phyloP scores from a whole-genome alignment of 805 yeast species.

The Saturnispora hagleri region DNA sequence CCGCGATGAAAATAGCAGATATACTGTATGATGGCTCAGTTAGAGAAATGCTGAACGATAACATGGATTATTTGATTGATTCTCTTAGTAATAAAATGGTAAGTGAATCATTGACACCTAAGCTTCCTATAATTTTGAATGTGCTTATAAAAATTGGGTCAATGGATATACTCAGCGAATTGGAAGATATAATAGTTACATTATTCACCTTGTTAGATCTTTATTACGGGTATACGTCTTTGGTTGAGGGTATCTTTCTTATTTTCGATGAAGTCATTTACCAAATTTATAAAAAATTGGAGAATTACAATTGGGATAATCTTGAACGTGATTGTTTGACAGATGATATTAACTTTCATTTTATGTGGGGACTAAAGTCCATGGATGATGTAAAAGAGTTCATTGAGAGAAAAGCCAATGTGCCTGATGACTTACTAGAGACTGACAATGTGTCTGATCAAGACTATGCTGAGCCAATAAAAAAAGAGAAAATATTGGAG shows the following conservation, averaged over 20 bases:
- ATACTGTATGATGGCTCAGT: constrained; percentile 50
- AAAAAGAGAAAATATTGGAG: constrained; percentile 20
- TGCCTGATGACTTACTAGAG: constrained; percentile 17
- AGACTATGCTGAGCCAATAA: constrained; percentile 15
- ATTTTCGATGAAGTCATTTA: constrained; percentile 55
- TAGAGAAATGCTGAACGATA: constrained; percentile 45
- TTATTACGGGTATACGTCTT: constrained; percentile 69
- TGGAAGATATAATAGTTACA: constrained; percentile 60
- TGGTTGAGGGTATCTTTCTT: constrained; percentile 65
- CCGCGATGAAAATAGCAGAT: constrained; percentile 42
- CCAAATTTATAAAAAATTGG: constrained; percentile 36
- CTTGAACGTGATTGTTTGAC: constrained; percentile 14
- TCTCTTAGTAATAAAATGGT: constrained; percentile 62
- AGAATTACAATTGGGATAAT: constrained; percentile 19
- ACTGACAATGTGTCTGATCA: constrained; percentile 6
- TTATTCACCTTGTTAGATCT: constrained; percentile 71
- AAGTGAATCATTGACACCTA: constrained; percentile 63
- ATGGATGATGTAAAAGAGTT: constrained; percentile 36
- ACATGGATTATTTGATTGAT: constrained; percentile 76
- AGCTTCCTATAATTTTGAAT: constrained; percentile 59
- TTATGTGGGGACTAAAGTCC: constrained; percentile 54
- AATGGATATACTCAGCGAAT: constrained; percentile 46
- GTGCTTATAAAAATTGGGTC: constrained; percentile 70
- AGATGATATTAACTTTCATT: constrained; percentile 25
- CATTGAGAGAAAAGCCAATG: constrained; percentile 30